Conservation (phyloP, 1,139 yeast genomes). For the Lipomyces yarrowii region DNA sequence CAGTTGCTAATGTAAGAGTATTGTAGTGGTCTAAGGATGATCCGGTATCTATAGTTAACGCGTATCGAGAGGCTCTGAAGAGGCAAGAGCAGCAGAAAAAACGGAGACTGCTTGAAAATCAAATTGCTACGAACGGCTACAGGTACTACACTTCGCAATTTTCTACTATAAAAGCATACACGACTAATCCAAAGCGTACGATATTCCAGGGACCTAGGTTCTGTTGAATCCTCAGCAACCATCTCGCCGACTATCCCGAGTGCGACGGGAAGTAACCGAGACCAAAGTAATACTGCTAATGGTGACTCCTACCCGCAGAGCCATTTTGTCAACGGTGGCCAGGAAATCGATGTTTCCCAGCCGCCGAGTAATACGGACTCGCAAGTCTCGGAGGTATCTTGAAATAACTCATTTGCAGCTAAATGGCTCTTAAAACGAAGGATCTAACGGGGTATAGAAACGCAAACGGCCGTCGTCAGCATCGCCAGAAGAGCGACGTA, state of each 20-base stretch:
- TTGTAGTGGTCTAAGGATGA: constrained; percentile 31
- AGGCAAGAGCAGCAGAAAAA: constrained; percentile 27
- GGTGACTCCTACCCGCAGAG: background rate
- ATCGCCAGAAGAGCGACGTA: background rate
- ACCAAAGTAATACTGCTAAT: background rate
- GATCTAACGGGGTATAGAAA: background rate
- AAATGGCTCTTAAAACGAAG: background rate
- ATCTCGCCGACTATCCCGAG: constrained; percentile 7
- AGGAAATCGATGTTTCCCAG: background rate
- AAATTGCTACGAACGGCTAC: background rate
- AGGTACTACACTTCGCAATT: background rate
- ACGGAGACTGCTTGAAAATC: constrained; percentile 11
- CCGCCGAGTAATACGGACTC: background rate
- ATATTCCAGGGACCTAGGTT: background rate
- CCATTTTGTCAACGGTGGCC: background rate
- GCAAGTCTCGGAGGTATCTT: background rate
- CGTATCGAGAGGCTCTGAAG: constrained; percentile 33
- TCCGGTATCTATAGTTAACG: constrained; percentile 33
- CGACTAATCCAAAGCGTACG: background rate
- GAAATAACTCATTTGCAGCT: background rate
- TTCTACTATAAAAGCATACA: background rate
- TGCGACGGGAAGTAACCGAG: constrained; percentile 1
- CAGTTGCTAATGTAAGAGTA: background rate
- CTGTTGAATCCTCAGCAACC: constrained; percentile 6
- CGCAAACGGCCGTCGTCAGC: constrained; percentile 2